Evolutionary conservation across 2,329 filamentous ascomycete genomes (phyloP).

Genomic region (Aotearoamyces nothofagi): DNA sequence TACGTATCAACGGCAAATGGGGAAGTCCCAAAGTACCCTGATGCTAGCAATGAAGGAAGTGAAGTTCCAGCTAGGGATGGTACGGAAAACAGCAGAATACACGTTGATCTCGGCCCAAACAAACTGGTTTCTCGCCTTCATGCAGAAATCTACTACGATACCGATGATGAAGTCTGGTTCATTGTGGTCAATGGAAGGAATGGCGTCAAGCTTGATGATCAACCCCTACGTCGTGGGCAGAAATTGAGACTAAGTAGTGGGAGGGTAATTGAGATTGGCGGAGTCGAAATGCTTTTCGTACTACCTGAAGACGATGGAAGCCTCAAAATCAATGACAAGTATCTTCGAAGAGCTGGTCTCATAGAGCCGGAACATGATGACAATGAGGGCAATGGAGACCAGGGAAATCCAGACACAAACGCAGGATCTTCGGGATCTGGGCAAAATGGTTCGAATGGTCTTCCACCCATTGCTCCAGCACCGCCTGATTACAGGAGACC

Average conservation of each 20-base stretch:
- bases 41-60: constrained; percentile 23
- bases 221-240: constrained; percentile 48
- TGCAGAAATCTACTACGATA: constrained; percentile 59
- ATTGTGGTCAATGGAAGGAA: constrained; percentile 84
- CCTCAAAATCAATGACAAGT: constrained; percentile 52
- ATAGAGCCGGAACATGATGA: constrained; percentile 13
- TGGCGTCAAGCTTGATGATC: constrained; percentile 71
- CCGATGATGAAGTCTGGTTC: constrained; percentile 59
- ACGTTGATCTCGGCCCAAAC: constrained; percentile 79
- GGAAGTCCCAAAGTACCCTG: constrained; percentile 2
- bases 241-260: constrained; percentile 61
- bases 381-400: constrained; percentile 7
- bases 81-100: constrained; percentile 28
- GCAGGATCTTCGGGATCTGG: no score
- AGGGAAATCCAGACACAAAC: no score
- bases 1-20: constrained; percentile 8
- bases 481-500: constrained; percentile 44
- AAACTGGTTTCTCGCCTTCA: constrained; percentile 70
- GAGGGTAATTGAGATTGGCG: constrained; percentile 80
- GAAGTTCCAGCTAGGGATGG: constrained; percentile 8
- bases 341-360: constrained; percentile 52
- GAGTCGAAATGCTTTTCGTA: constrained; percentile 97
- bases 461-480: constrained; percentile 34
- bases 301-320: constrained; percentile 59
- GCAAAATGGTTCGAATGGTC: no score